Evolutionary conservation across 768 basidiomycete species (phyloP).

Genomic region (Termitomyces sp.): DNA sequence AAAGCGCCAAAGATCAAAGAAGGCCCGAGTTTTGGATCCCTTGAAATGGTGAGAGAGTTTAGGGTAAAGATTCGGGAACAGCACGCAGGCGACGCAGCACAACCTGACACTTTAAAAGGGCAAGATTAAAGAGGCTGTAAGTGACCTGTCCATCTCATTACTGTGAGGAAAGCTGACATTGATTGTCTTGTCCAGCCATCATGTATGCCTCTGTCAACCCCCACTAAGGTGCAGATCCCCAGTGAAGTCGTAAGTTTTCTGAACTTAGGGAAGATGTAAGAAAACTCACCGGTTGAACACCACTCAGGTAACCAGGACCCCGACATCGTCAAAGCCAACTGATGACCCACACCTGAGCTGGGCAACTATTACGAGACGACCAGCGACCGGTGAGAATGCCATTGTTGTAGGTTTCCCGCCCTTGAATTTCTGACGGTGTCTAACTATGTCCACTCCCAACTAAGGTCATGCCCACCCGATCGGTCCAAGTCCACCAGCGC

Average conservation of each 20-base stretch:
- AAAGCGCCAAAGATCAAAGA: not conserved
- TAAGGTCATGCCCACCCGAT: not conserved
- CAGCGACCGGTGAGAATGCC: not conserved
- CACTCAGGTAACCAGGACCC: not conserved
- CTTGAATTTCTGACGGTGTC: not conserved
- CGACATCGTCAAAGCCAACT: not conserved
- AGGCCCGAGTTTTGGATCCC: not conserved
- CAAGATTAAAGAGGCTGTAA: not conserved
- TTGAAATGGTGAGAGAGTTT: not conserved
- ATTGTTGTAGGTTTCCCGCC: not conserved
- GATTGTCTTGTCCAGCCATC: not conserved
- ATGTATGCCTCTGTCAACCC: not conserved
- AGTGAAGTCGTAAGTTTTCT: not conserved
- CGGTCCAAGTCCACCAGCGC: too few species aligned
- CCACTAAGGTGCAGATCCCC: not conserved
- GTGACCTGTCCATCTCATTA: not conserved
- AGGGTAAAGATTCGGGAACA: not conserved
- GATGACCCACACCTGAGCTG: not conserved
- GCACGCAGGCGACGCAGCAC: not conserved
- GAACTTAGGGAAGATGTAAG: not conserved
- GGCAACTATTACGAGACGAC: not conserved
- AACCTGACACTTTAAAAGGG: not conserved
- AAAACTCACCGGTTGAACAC: not conserved
- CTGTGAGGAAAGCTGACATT: not conserved
- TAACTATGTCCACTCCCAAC: not conserved